Base-by-base conservation (phyloP, 2,329 filamentous ascomycete genomes). In the Westerdykella ornata region DNA sequence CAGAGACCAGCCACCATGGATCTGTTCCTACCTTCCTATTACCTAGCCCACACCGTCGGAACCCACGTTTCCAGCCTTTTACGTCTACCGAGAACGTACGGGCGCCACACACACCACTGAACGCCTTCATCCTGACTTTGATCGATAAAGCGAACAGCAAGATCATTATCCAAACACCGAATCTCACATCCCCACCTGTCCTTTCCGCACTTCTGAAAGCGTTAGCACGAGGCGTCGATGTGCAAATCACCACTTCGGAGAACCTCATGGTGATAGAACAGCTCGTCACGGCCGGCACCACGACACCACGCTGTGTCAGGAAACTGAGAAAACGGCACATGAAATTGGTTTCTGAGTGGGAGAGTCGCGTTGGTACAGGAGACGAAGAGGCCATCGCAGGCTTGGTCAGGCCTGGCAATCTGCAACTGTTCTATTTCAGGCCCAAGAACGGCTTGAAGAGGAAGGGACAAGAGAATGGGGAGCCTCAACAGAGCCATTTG, bases 211-310 rank as follows among this genome's bases (percentile, higher is more conserved):
- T 94, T 0, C 51, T 84, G 1, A 67, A 67, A 1, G 82, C 84
- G 0, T 66, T 90, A 0, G 51, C 66, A 3, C 74, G 84, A 1
- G 84, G 85, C 1, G 76, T 92, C 9, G 65, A 83, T 40, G 78
- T 94, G 1, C 71, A 71, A 6, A 74, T 89, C 33, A 70, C 84
- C 5, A 88, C 84, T 0, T 82, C 80, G 49, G 74, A 74, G 44
- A 70, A 71, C 12, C 80, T 89, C 72, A 89, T 88, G 85, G 58
- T 85, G 13, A 66, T 86, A 20, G 87, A 94, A 66, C 87, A 94
- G 60, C 69, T 92, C n/a, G 70, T 87, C 17, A 92, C 86, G 0
- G 81, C 85, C 0, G 83, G 83, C 0, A 88, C 82, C 0, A 86
- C 82, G 0, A 90, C 86, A 0, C 72, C 77, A 1, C 70, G 77